Conservation (phyloP, 2,329 filamentous ascomycete species). For the Helotiales sp. region DNA sequence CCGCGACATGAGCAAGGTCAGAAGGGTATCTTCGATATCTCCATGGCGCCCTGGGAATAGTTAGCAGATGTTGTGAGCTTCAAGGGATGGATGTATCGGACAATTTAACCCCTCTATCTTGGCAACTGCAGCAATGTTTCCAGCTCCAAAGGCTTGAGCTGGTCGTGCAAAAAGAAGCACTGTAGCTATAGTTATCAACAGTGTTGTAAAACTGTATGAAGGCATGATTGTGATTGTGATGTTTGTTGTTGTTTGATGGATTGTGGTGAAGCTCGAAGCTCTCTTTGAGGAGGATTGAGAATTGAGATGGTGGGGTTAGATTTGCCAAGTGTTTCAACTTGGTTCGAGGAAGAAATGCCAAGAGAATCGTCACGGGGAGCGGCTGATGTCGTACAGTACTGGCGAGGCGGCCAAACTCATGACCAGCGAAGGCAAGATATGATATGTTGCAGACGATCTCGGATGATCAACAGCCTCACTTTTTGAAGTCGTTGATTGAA, state of each 20-base stretch:
- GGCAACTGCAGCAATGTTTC: slow-evolving; percentile 83
- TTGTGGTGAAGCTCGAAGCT: slow-evolving; percentile 13
- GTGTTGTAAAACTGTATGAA: slow-evolving; percentile 36
- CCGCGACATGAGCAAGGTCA: slow-evolving; percentile 69
- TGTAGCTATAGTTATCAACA: slow-evolving; percentile 52
- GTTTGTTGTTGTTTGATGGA: slow-evolving; percentile 9
- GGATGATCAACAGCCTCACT: slow-evolving; percentile 6
- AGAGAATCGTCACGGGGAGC: background rate
- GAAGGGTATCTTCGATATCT: slow-evolving; percentile 90
- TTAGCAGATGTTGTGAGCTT: slow-evolving; percentile 24
- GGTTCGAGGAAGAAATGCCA: slow-evolving; percentile 3
- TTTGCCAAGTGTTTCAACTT: slow-evolving; percentile 12
- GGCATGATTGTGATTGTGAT: slow-evolving; percentile 37
- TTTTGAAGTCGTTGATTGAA: background rate
- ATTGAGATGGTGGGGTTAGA: slow-evolving; percentile 4
- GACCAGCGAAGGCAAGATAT: too few species aligned
- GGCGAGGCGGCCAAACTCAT: too few species aligned
- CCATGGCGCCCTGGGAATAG: slow-evolving; percentile 71
- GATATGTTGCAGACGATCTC: too few species aligned
- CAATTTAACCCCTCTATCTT: slow-evolving; percentile 85
- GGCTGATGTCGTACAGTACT: background rate
- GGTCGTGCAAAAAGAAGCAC: slow-evolving; percentile 71
- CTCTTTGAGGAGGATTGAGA: background rate
- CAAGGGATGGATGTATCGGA: slow-evolving; percentile 46
- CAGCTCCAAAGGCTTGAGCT: slow-evolving; percentile 80